Evolutionary conservation across 2,329 filamentous ascomycete genomes (phyloP), one percentile per base, ranked within the genome.

Genomic region (Claviceps maximensis): DNA sequence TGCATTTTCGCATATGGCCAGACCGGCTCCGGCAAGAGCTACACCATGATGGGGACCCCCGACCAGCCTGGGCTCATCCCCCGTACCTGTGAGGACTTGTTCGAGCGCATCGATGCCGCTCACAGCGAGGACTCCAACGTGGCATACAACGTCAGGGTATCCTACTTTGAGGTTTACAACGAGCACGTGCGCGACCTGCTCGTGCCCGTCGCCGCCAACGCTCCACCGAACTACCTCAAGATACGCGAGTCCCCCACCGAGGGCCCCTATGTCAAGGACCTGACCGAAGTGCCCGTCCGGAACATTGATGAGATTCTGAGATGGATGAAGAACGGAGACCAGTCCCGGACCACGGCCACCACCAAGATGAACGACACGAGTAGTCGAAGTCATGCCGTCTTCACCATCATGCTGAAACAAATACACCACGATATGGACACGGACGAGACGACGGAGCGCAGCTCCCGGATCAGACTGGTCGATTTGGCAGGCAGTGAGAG

Each of bases 301-400:
- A 90, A 82, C 68, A 87, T 93, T 62, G 74, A 79, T 50, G 93
- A 98, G 67, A 89, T 98, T 57, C 77, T 95, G 69, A 84, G 87
- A 41, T 84, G 87, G 69, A 96, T 98, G 89, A 87, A 86, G 62
- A 80, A 83, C 62, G 93, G 93, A 54, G 93, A 98, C 67, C 74
- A 79, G 58, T 95, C 87, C 54, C 84, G 93, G 48, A 97, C 93
- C 0, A 85, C 82, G 21, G 93, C 93, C 15, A 89, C 87, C 65
- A 98, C 93, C 55, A 97, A 96, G 73, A 98, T 98, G 93, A 98
- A 98, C 70, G 93, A 98, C 69, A 97, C 91, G 2, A 95, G 89
- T 52, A 95, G 89, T 57, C 87, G 93, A 67, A 95, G 89, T 58
- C 93, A 98, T 65, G 89, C 93, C 8, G 93, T 98, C 54, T 98